Percentiles rank a stretch among this genome's conserved stretches.
Conservation (phyloP, 345 rosid genomes). For the Linum trigynum region DNA sequence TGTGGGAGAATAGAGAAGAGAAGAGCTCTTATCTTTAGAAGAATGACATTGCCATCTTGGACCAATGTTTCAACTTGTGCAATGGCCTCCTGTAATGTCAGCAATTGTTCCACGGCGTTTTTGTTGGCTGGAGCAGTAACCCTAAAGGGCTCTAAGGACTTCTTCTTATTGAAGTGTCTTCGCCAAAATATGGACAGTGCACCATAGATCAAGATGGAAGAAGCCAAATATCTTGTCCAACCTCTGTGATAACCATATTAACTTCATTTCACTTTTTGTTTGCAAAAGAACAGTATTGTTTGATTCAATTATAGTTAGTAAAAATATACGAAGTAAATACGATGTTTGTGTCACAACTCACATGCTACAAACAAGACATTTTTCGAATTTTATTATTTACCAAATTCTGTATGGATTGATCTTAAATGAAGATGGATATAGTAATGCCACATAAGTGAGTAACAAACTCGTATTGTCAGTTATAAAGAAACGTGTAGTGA, state of each 20-base stretch:
- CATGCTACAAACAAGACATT: no score
- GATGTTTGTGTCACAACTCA: no score
- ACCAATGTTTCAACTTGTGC: slow-evolving; percentile 61
- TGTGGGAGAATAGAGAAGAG: slow-evolving; percentile 67
- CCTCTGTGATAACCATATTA: slow-evolving; percentile 41
- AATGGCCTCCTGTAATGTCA: slow-evolving; percentile 66
- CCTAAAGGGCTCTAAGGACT: slow-evolving; percentile 48
- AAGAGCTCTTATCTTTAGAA: slow-evolving; percentile 85
- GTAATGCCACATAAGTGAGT: no score
- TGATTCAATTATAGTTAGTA: no score
- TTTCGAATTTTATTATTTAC: no score
- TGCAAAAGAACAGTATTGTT: background rate
- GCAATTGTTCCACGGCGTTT: slow-evolving; percentile 87
- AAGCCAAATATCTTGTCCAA: slow-evolving; percentile 57
- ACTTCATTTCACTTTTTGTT: slow-evolving; percentile 8
- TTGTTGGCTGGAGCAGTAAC: slow-evolving; percentile 58
- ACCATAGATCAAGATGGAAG: slow-evolving; percentile 35
- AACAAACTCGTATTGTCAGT: background rate
- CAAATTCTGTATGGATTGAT: no score
- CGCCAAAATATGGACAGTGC: slow-evolving; percentile 62
- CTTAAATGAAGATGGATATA: no score
- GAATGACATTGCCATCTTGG: slow-evolving; percentile 63
- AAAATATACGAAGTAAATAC: no score
- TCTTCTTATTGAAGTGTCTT: slow-evolving; percentile 42
- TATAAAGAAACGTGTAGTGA: slow-evolving; percentile 2